phyloP scores from a whole-genome alignment of 768 basidiomycete species.

The Podaxis mareebaensis region DNA sequence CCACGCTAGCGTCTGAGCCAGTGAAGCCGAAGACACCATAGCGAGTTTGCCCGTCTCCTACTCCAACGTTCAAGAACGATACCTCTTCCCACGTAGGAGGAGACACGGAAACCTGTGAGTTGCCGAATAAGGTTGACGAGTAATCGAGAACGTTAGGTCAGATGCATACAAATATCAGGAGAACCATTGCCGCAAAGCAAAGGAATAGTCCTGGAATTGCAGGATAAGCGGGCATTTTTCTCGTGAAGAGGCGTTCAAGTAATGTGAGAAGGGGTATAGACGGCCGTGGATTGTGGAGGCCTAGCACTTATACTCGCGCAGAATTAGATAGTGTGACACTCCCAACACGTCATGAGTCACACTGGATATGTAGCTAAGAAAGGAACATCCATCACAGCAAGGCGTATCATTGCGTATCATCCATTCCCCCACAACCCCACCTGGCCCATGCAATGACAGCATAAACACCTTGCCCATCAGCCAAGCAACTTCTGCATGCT shows the following conservation, averaged over 20 bases:
- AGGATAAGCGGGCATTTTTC: conserved; percentile 40
- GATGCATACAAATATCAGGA: conserved; percentile 65
- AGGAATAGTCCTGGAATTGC: conserved; percentile 72
- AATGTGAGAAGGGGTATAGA: not conserved
- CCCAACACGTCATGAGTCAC: conserved; percentile 3
- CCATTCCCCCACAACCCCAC: conserved; percentile 4
- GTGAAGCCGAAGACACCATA: conserved; percentile 84
- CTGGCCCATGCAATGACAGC: not conserved
- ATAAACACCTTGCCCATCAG: not conserved
- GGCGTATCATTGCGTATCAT: not conserved
- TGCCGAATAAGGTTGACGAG: not conserved
- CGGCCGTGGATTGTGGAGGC: not conserved
- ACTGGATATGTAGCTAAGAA: not conserved
- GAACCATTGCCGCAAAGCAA: conserved; percentile 67
- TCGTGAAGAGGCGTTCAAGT: not conserved
- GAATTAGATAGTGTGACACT: conserved; percentile 3
- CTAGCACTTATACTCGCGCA: conserved; percentile 4
- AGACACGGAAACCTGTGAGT: conserved; percentile 63
- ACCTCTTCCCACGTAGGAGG: conserved; percentile 73
- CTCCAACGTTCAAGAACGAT: conserved; percentile 61
- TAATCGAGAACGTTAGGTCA: not conserved
- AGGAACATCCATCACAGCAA: not conserved
- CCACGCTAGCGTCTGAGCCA: conserved; percentile 52
- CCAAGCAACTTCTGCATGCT: not conserved
- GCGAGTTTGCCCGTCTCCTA: conserved; percentile 34